phyloP scores from a whole-genome alignment of 371 early-diverging fungal species.

The Mucor irregularis region DNA sequence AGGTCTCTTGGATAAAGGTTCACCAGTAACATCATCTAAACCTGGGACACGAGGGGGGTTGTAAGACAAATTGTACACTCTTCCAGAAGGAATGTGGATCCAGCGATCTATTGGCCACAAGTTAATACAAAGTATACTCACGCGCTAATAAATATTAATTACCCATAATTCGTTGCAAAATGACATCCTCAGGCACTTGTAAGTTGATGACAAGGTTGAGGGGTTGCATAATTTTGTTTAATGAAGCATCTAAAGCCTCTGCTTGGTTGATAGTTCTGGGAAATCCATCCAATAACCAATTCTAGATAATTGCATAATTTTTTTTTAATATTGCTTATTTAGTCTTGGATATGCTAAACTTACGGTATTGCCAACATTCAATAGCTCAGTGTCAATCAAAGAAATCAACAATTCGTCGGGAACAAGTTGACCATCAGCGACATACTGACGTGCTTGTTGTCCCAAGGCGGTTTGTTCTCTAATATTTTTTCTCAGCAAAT shows the following conservation, averaged over 20 bases:
- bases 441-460: conserved; percentile 56
- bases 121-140: no score
- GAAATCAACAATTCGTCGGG: conserved; percentile 79
- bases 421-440: conserved; percentile 66
- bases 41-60: conserved; percentile 89
- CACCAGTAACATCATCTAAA: conserved; percentile 93
- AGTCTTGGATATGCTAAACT: conserved; percentile 1
- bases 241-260: conserved; percentile 66
- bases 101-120: conserved; percentile 75
- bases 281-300: conserved; percentile 96
- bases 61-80: conserved; percentile 91
- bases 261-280: conserved; percentile 94
- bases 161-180: conserved; percentile 88
- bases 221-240: conserved; percentile 56
- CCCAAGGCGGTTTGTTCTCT: conserved; percentile 69
- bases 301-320: conserved; percentile 25
- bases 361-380: conserved; percentile 46
- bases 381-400: conserved; percentile 73
- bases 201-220: conserved; percentile 88
- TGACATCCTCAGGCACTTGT: conserved; percentile 90
- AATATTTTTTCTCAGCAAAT: conserved; percentile 80
- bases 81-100: conserved; percentile 91
- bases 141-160: no score
- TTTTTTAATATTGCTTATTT: no score
- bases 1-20: conserved; percentile 82